Conservation (phyloP, 2,329 filamentous ascomycete genomes). For the Penicillium capsulatum region DNA sequence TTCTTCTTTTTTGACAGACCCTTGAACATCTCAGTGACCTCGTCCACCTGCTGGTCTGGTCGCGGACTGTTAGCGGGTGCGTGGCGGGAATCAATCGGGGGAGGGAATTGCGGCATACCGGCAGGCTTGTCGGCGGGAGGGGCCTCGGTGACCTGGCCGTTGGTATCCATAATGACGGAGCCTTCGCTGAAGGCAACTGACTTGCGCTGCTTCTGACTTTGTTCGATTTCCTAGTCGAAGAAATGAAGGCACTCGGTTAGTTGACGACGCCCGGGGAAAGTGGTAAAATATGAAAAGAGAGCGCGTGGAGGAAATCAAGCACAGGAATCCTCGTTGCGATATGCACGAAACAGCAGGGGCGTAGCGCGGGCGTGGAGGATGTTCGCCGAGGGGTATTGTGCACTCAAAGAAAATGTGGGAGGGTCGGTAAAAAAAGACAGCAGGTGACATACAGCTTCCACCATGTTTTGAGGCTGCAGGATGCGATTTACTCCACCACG, state of each 20-base stretch:
- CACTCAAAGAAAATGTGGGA: constrained; percentile 39
- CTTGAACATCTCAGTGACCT: constrained; percentile 64
- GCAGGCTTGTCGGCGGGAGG: constrained; percentile 74
- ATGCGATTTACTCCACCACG: constrained; percentile 15
- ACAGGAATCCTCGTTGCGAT: no score
- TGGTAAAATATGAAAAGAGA: constrained; percentile 7
- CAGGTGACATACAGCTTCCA: constrained; percentile 43
- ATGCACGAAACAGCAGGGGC: constrained; percentile 4
- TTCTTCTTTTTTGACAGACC: constrained; percentile 73
- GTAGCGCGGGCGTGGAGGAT: constrained; percentile 19
- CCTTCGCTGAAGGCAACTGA: constrained; percentile 91
- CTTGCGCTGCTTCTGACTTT: constrained; percentile 68
- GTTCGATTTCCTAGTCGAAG: constrained; percentile 34
- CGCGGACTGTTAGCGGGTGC: constrained; percentile 16
- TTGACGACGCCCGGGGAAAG: constrained; percentile 10
- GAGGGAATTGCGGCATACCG: constrained; percentile 58
- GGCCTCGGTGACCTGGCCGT: constrained; percentile 77
- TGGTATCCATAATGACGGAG: constrained; percentile 79
- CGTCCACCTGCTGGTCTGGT: constrained; percentile 56
- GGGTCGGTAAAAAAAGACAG: constrained; percentile 36
- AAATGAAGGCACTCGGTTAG: constrained; percentile 28
- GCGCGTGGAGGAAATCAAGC: background rate
- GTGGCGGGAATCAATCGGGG: constrained; percentile 46
- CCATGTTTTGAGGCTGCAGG: constrained; percentile 32
- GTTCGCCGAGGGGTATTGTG: constrained; percentile 29